Percentiles rank a stretch among this genome's conserved stretches.
phyloP scores from a whole-genome alignment of 2,329 filamentous ascomycete species.

The Amylocarpus encephaloides region DNA sequence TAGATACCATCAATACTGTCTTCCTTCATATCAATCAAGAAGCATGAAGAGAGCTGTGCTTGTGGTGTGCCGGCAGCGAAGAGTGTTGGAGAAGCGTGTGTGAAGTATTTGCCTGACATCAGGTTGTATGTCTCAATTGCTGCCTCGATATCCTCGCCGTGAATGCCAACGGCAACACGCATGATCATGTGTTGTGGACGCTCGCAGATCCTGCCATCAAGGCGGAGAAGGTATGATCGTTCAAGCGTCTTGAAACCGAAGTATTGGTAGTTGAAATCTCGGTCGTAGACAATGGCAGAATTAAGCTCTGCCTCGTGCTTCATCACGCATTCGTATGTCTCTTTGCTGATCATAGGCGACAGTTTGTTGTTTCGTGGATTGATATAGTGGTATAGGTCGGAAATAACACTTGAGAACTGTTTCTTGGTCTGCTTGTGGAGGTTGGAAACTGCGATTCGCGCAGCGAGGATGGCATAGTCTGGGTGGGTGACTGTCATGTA shows the following conservation, averaged over 20 bases:
- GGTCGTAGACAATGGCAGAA: slow-evolving; percentile 97
- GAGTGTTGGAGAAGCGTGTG: slow-evolving; percentile 92
- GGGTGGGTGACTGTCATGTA: slow-evolving; percentile 99
- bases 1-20: slow-evolving; percentile 99
- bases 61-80: slow-evolving; percentile 97
- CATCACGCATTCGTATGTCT: slow-evolving; percentile 90
- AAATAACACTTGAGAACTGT: slow-evolving; percentile 94
- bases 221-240: slow-evolving; percentile 92
- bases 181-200: slow-evolving; percentile 99
- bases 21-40: slow-evolving; percentile 98
- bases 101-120: slow-evolving; percentile 99
- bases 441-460: slow-evolving; percentile 97
- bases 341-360: slow-evolving; percentile 91
- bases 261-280: slow-evolving; percentile 99
- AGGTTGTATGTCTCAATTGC: slow-evolving; percentile 97
- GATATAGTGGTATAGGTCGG: slow-evolving; percentile 89
- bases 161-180: slow-evolving; percentile 96
- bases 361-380: slow-evolving; percentile 82
- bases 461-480: slow-evolving; percentile 96
- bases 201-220: slow-evolving; percentile 93
- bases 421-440: slow-evolving; percentile 99
- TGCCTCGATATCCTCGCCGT: slow-evolving; percentile 89
- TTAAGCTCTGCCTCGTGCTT: slow-evolving; percentile 95
- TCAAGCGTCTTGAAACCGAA: slow-evolving; percentile 99
- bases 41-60: slow-evolving; percentile 93